phyloP scores from a whole-genome alignment of 2,329 filamentous ascomycete genomes.

The Grosmannia penicillata region DNA sequence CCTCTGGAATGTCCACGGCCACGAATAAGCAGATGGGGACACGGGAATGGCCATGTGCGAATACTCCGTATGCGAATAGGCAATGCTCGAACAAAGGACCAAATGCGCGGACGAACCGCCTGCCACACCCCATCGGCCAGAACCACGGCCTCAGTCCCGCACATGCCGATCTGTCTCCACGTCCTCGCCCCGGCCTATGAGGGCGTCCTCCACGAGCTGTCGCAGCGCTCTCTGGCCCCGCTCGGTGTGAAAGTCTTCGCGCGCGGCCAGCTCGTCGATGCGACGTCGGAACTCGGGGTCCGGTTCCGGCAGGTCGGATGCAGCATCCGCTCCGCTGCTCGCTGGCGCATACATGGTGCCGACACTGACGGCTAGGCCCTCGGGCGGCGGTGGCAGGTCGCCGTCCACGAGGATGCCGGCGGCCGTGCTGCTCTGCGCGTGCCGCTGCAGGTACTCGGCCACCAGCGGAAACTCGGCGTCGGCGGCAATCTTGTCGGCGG shows the following conservation, averaged over 20 bases:
- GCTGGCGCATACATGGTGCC: slow-evolving; percentile 46
- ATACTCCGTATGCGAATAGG: no score
- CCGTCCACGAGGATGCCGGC: slow-evolving; percentile 9
- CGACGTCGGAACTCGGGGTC: slow-evolving; percentile 73
- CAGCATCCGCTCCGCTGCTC: slow-evolving; percentile 12
- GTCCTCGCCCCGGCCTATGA: slow-evolving; percentile 49
- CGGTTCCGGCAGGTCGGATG: slow-evolving; percentile 40
- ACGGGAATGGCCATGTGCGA: no score
- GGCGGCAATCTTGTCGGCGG: slow-evolving; percentile 61
- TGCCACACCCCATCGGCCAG: no score
- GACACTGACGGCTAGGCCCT: slow-evolving; percentile 64
- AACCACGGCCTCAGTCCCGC: no score
- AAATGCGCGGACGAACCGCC: no score
- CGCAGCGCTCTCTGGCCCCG: slow-evolving; percentile 68
- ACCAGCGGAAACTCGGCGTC: slow-evolving; percentile 70
- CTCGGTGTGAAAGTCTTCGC: slow-evolving; percentile 70
- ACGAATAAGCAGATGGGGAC: slow-evolving; percentile 18
- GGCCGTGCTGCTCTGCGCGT: slow-evolving; percentile 14
- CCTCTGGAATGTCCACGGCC: slow-evolving; percentile 41
- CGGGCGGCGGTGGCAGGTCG: slow-evolving; percentile 49
- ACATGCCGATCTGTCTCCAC: slow-evolving; percentile 20
- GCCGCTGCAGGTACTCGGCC: slow-evolving; percentile 48
- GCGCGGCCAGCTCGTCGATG: slow-evolving; percentile 77
- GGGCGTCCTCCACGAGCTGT: slow-evolving; percentile 64
- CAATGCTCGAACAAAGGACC: no score